A percentile compares a stretch with the other conserved stretches of the same genome.
Conservation (phyloP, 805 yeast species). For the Ogataea chonburiensis region DNA sequence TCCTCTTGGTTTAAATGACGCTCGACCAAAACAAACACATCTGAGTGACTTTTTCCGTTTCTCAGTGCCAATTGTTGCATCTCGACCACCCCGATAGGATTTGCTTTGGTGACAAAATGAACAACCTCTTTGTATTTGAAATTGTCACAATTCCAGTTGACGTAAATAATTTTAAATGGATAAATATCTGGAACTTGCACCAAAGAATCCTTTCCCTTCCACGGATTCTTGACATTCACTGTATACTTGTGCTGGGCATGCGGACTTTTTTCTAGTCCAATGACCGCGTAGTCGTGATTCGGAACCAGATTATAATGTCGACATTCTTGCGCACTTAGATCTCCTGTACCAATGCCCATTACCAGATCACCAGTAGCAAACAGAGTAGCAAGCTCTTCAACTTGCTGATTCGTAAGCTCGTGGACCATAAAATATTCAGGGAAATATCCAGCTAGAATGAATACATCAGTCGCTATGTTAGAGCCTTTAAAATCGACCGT, state of each 20-base stretch:
- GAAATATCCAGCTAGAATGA: constrained; percentile 63
- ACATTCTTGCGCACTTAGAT: constrained; percentile 36
- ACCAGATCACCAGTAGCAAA: constrained; percentile 40
- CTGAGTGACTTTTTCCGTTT: constrained; percentile 34
- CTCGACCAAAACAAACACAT: constrained; percentile 51
- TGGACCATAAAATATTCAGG: constrained; percentile 55
- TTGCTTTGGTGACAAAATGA: constrained; percentile 29
- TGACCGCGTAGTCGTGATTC: constrained; percentile 70
- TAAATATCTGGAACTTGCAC: constrained; percentile 33
- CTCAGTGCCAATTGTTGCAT: constrained; percentile 39
- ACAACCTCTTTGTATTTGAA: not conserved
- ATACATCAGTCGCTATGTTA: constrained; percentile 70
- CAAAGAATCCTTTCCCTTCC: constrained; percentile 29
- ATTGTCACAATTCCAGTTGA: constrained; percentile 55
- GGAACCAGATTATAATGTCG: constrained; percentile 42
- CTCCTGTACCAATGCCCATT: constrained; percentile 70
- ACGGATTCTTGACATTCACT: constrained; percentile 47
- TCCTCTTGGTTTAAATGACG: constrained; percentile 38
- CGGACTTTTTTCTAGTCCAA: constrained; percentile 34
- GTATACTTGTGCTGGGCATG: constrained; percentile 18
- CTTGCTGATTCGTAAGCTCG: constrained; percentile 27
- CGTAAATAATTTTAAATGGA: constrained; percentile 51
- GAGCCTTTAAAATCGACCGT: constrained; percentile 73
- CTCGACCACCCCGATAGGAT: constrained; percentile 31
- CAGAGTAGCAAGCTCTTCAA: constrained; percentile 34